Evolutionary conservation across 495 filamentous ascomycete species (phyloP), one percentile per base, ranked within the genome.

Genomic region (Copromyces sp.): DNA sequence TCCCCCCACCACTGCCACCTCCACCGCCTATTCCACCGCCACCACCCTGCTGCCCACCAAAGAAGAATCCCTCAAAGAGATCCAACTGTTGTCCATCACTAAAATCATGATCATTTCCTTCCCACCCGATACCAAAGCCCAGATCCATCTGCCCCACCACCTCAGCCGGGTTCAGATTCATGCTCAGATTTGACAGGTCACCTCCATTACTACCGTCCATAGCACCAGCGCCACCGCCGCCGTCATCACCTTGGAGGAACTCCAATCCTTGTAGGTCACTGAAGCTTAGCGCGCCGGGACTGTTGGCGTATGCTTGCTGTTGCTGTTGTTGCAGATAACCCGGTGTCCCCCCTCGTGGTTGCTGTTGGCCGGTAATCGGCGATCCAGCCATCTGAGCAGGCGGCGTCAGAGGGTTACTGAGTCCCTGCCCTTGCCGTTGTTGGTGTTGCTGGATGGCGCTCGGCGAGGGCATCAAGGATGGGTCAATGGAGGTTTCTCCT

Each of bases 41-140:
- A 40, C 61, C 38, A 3, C 82, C 80, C 72, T 83, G 79, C 75
- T 82, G 82, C 11, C 84, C 84, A 2, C 94, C 94, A 83, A 97
- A 97, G 84, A 95, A 97, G 79, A 95, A 97, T 0, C 93, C 94
- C 80, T 96, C 93, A 79, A 97, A 92, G 39, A 97, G 81, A 86
- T 97, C 93, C 75, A 95, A 87, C 71, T 91, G 91, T 72, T 87
- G 85, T 35, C 91, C 92, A 69, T 95, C 93, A 72, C 87, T 90
- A 83, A 91, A 94, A 79, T 95, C 92, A 81, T 94, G 91, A 77
- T 91, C 89, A 75, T 89, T 84, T 32, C 90, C 92, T 53, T 91
- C 87, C 74, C 85, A 87, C 12, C 89, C 90, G 74, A 93, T 84
- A 29, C 91, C 91, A 75, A 94, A 92, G 0, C 92, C 92, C 68